Evolutionary conservation across 1,139 yeast genomes (phyloP).

Genomic region (Yamadazyma sp.): DNA sequence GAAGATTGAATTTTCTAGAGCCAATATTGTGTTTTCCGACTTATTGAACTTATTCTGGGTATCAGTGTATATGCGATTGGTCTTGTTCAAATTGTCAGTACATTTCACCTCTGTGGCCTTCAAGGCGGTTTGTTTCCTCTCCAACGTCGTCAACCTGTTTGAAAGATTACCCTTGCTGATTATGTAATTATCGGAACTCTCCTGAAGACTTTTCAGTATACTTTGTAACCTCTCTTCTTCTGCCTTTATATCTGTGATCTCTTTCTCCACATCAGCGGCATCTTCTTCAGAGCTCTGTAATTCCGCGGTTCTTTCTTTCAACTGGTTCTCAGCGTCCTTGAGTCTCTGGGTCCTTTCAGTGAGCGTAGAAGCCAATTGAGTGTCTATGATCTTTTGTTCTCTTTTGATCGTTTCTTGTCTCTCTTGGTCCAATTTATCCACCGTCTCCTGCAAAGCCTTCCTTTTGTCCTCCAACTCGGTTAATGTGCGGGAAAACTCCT

Average conservation of each 20-base stretch:
- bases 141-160: constrained; percentile 11
- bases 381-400: constrained; percentile 16
- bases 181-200: constrained; percentile 7
- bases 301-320: constrained; percentile 6
- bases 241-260: constrained; percentile 6
- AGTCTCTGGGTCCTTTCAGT: constrained; percentile 5
- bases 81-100: constrained; percentile 7
- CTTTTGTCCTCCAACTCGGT: constrained; percentile 15
- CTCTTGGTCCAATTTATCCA: constrained; percentile 11
- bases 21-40: constrained; percentile 32
- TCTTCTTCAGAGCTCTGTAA: constrained; percentile 8
- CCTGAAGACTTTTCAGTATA: constrained; percentile 3
- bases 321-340: constrained; percentile 1
- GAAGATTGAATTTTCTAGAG: constrained; percentile 54
- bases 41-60: constrained; percentile 19
- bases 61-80: constrained; percentile 10
- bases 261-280: background rate
- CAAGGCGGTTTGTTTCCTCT: constrained; percentile 11
- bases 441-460: constrained; percentile 12
- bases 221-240: constrained; percentile 2
- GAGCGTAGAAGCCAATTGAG: constrained; percentile 7
- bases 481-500: constrained; percentile 20
- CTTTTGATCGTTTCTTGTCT: constrained; percentile 20
- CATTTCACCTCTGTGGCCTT: constrained; percentile 9
- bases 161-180: constrained; percentile 9